Evolutionary conservation across 495 filamentous ascomycete genomes (phyloP), one percentile per base, ranked within the genome.

Genomic region (Hypoxylon fragiforme): DNA sequence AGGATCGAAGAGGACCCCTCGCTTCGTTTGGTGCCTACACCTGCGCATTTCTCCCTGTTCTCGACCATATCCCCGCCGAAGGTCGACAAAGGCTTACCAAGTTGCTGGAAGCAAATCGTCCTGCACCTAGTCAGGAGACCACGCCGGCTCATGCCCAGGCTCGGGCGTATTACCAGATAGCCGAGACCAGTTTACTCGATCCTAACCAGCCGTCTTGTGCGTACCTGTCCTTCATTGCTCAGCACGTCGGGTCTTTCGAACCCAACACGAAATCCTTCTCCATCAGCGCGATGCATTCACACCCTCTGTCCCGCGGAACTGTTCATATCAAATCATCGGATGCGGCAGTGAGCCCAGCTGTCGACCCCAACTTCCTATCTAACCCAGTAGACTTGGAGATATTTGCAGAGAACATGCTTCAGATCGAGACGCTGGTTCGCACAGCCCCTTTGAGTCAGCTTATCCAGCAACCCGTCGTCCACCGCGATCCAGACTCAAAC

Each of bases 241-340:
- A 2, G 14, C 43, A 7, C 37, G 34, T 21, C 31, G 28, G 2
- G 18, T 14, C 54, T 70, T 39, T 38, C 48, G 2, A 61, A 62
- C 24, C 24, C 4, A 28, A 28, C 24, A 4, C 24, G 24, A 28
- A 9, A 4, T 28, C 24, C 24, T 24, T 75, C 22, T 71, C 68
- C 11, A 52, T 77, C 44, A 70, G 65, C 44, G 63, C 65, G 6
- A 65, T 73, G 36, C 63, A 74, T 9, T 66, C 73, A 15, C 73
- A 78, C 13, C 81, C 82, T 1, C 77, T 82, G 24, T 80, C 80
- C 1, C 78, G 82, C 5, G 83, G 83, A 6, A 79, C 60, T 26
- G 73, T 85, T 38, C 83, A 86, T 56, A 81, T 85, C 40, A 56
- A 59, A 12, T 73, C 72, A 4, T 24, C 66, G 6, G 64, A 78